These are phyloP conservation scores for Umbelopsis sp. DNA, from an alignment of 371 early-diverging fungal genomes.

Conservation along the genomic window DNA sequence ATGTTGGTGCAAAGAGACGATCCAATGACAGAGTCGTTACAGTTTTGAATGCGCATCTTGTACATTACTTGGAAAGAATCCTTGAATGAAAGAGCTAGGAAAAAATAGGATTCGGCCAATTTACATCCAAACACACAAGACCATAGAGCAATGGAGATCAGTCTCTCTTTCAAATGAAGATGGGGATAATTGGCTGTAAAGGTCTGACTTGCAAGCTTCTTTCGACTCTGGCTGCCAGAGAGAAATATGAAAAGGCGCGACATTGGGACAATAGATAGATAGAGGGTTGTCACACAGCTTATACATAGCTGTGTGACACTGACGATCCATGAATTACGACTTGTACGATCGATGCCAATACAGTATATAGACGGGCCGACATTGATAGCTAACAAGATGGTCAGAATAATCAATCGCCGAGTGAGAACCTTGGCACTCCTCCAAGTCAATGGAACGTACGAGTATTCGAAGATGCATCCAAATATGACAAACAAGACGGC, in stretches of 20 bases:
- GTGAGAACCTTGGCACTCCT: slow-evolving; percentile 59
- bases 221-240: slow-evolving; percentile 27
- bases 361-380: slow-evolving; percentile 71
- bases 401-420: slow-evolving; percentile 63
- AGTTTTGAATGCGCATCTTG: slow-evolving; percentile 52
- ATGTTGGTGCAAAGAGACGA: slow-evolving; percentile 62
- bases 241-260: slow-evolving; percentile 33
- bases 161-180: slow-evolving; percentile 67
- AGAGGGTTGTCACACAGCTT: slow-evolving; percentile 65
- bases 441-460: slow-evolving; percentile 68
- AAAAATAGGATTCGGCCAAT: slow-evolving; percentile 79
- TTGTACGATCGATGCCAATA: slow-evolving; percentile 44
- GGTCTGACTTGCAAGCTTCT: slow-evolving; percentile 64
- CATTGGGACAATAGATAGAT: slow-evolving; percentile 65
- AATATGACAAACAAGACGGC: slow-evolving; percentile 69
- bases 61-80: slow-evolving; percentile 75
- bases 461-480: slow-evolving; percentile 70
- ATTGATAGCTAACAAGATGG: slow-evolving; percentile 62
- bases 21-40: slow-evolving; percentile 55
- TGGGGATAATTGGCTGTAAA: slow-evolving; percentile 82
- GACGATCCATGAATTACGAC: slow-evolving; percentile 50
- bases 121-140: slow-evolving; percentile 75
- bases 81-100: slow-evolving; percentile 78
- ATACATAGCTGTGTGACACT: slow-evolving; percentile 67
- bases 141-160: slow-evolving; percentile 79